Evolutionary conservation across 2,329 filamentous ascomycete species (phyloP).

Genomic region (Ampelomyces quisqualis): DNA sequence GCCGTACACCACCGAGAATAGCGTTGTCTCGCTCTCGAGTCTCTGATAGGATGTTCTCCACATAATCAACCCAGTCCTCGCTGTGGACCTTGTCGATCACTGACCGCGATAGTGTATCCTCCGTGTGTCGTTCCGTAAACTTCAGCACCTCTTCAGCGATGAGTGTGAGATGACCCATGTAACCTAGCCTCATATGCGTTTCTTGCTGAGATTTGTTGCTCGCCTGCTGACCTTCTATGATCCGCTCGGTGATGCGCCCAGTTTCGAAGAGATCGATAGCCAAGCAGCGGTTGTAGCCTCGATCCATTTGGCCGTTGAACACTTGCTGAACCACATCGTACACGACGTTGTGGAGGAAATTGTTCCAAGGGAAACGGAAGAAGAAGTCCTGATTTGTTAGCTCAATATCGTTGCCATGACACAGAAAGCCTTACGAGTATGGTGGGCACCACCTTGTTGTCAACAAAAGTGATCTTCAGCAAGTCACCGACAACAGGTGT

Average conservation of each 20-base stretch:
- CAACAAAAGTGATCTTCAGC: constrained; percentile 94
- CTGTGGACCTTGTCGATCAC: constrained; percentile 89
- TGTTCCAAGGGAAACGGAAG: constrained; percentile 98
- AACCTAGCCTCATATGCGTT: constrained; percentile 88
- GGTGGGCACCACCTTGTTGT: constrained; percentile 89
- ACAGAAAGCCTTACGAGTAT: constrained; percentile 71
- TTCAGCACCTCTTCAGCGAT: constrained; percentile 99
- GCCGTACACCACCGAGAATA: constrained; percentile 92
- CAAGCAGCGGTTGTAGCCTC: constrained; percentile 85
- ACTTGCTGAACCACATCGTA: constrained; percentile 99
- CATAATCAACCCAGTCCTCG: constrained; percentile 89
- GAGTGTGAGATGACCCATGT: constrained; percentile 96
- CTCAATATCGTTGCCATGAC: neutral
- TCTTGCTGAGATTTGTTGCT: constrained; percentile 83
- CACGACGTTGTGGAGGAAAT: constrained; percentile 98
- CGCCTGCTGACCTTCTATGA: constrained; percentile 83
- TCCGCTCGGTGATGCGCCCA: constrained; percentile 84
- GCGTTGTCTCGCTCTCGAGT: constrained; percentile 96
- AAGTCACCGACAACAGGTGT: constrained; percentile 88
- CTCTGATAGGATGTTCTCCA: constrained; percentile 88
- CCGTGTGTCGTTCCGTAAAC: constrained; percentile 90
- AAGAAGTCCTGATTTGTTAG: constrained; percentile 76
- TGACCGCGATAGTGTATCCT: constrained; percentile 78
- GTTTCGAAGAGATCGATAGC: constrained; percentile 92
- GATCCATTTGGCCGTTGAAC: constrained; percentile 97